These are phyloP conservation scores for Pseudomonodictys pantanalensis DNA, from an alignment of 495 filamentous ascomycete genomes.

Conservation along the genomic window DNA sequence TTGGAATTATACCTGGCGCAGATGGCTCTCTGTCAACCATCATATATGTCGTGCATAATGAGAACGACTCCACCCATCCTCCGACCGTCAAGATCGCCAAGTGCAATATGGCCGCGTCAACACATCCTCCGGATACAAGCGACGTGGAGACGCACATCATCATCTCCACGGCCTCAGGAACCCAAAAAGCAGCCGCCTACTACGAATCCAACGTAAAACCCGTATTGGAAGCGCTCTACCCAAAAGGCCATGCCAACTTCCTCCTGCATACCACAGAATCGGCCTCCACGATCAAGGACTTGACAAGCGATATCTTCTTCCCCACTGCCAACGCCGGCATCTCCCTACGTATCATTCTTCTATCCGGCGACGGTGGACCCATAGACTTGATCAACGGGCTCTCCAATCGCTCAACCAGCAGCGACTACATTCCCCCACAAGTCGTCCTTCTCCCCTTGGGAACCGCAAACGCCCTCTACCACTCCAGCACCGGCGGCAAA, in stretches of 20 bases:
- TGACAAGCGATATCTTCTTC: constrained; percentile 52
- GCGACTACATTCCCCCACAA: constrained; percentile 47
- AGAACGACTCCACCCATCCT: not conserved
- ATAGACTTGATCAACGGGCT: constrained; percentile 72
- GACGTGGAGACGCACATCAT: constrained; percentile 53
- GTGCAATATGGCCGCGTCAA: not conserved
- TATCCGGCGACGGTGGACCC: constrained; percentile 84
- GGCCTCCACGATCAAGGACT: constrained; percentile 57
- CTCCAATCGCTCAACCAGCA: constrained; percentile 32
- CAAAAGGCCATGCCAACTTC: constrained; percentile 42
- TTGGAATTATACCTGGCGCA: constrained; percentile 7
- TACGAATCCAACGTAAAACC: constrained; percentile 58
- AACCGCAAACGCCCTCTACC: constrained; percentile 85
- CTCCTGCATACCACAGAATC: constrained; percentile 57
- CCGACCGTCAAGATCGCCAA: constrained; percentile 16
- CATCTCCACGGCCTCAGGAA: constrained; percentile 72
- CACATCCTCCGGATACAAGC: not conserved
- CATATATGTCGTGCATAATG: constrained; percentile 14
- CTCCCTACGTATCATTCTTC: constrained; percentile 63
- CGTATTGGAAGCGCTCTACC: constrained; percentile 50
- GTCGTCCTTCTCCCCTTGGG: constrained; percentile 72
- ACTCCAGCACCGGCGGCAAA: constrained; percentile 53
- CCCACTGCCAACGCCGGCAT: constrained; percentile 48
- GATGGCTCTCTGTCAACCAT: constrained; percentile 10
- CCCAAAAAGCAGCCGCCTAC: constrained; percentile 56